Evolutionary conservation across 1,139 yeast genomes (phyloP).

Genomic region (Protomyces macrosporus): DNA sequence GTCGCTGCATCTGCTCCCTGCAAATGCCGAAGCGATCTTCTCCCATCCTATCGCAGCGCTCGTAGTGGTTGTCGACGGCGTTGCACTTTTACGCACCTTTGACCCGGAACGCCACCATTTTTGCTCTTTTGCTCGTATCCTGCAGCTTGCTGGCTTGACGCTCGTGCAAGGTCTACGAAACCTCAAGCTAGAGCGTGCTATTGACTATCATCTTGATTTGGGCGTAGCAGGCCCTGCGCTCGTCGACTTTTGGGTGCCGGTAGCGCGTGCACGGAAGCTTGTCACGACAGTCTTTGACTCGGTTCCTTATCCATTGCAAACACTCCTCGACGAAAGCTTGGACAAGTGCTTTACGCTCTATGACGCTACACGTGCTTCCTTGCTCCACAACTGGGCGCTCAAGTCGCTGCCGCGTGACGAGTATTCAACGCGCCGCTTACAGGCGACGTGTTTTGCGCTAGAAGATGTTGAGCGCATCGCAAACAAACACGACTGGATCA

Average conservation of each 20-base stretch:
- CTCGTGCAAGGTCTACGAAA: slow-evolving; percentile 2
- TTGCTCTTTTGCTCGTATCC: slow-evolving; percentile 10
- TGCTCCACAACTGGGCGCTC: slow-evolving; percentile 12
- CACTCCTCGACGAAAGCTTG: neutral
- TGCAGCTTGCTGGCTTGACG: slow-evolving; percentile 2
- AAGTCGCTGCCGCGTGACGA: neutral
- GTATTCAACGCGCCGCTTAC: slow-evolving; percentile 6
- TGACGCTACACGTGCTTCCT: slow-evolving; percentile 6
- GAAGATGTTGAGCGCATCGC: neutral
- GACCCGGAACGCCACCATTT: slow-evolving; percentile 18
- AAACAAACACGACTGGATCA: slow-evolving; percentile 2
- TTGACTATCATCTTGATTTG: neutral
- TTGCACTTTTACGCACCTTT: slow-evolving; percentile 8
- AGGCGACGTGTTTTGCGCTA: neutral
- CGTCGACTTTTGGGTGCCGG: slow-evolving; percentile 9
- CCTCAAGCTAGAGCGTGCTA: neutral
- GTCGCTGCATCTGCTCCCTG: slow-evolving; percentile 17
- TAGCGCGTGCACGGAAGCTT: neutral
- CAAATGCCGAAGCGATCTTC: neutral
- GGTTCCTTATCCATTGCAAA: neutral
- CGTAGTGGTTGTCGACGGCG: neutral
- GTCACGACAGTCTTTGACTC: neutral
- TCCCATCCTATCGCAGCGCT: slow-evolving; percentile 5
- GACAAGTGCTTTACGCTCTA: slow-evolving; percentile 11
- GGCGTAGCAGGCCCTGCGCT: slow-evolving; percentile 13